Percentiles rank a stretch among this genome's conserved stretches.
phyloP scores from a whole-genome alignment of 2,329 filamentous ascomycete genomes.

The Nemania sp. region DNA sequence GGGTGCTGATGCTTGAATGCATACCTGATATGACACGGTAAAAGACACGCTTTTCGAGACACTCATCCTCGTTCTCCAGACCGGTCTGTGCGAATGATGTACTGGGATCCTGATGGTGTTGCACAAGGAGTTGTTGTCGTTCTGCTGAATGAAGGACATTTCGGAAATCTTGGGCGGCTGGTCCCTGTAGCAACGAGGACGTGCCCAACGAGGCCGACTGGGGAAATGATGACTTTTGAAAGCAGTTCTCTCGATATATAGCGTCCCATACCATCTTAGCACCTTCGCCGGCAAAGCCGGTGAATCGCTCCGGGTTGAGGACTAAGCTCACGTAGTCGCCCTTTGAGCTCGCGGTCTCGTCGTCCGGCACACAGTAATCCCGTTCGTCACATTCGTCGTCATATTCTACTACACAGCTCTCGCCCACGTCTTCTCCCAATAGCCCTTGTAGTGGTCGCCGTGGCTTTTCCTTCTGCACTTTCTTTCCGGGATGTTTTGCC shows the following conservation, averaged over 20 bases:
- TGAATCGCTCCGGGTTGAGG: slow-evolving; percentile 95
- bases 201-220: slow-evolving; percentile 67
- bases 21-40: slow-evolving; percentile 95
- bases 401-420: slow-evolving; percentile 97
- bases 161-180: slow-evolving; percentile 71
- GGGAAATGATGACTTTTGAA: slow-evolving; percentile 75
- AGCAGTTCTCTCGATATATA: slow-evolving; percentile 98
- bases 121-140: slow-evolving; percentile 70
- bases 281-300: slow-evolving; percentile 87
- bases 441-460: slow-evolving; percentile 82
- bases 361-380: slow-evolving; percentile 96
- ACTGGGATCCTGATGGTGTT: slow-evolving; percentile 67
- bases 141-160: slow-evolving; percentile 70
- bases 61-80: slow-evolving; percentile 88
- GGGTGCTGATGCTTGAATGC: slow-evolving; percentile 97
- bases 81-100: slow-evolving; percentile 71
- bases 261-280: slow-evolving; percentile 95
- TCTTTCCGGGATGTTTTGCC: slow-evolving; percentile 86
- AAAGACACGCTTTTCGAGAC: slow-evolving; percentile 98
- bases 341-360: slow-evolving; percentile 86
- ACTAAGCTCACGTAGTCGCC: slow-evolving; percentile 96
- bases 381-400: slow-evolving; percentile 97
- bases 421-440: slow-evolving; percentile 86
- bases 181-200: slow-evolving; percentile 58
- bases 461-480: slow-evolving; percentile 76